These are phyloP conservation scores for Tetrastigma voinierianum DNA, from an alignment of 164 flowering plant genomes.

Conservation along the genomic window DNA sequence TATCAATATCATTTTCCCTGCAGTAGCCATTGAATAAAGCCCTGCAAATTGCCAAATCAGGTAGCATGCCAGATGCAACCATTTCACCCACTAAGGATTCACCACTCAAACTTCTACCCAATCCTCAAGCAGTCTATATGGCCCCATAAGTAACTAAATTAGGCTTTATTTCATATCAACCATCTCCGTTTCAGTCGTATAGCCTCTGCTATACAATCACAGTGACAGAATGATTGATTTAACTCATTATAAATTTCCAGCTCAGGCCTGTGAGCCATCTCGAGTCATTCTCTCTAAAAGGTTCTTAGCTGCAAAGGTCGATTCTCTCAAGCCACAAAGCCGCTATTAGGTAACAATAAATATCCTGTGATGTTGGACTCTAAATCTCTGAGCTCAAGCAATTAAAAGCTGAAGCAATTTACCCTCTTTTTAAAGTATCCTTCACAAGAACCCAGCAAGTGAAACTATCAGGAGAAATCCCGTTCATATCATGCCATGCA, in stretches of 20 bases:
- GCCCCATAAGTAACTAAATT: slow-evolving; percentile 40
- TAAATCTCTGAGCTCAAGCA: slow-evolving; percentile 56
- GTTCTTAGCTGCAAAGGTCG: slow-evolving; percentile 72
- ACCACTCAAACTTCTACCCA: slow-evolving; percentile 44
- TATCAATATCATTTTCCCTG: slow-evolving; percentile 38
- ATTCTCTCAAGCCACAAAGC: slow-evolving; percentile 54
- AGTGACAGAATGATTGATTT: slow-evolving; percentile 53
- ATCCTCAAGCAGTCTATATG: slow-evolving; percentile 72
- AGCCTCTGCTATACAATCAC: slow-evolving; percentile 45
- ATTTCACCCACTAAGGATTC: slow-evolving; percentile 57
- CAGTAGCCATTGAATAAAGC: slow-evolving; percentile 67
- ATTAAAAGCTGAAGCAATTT: slow-evolving; percentile 68
- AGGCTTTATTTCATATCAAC: slow-evolving; percentile 32
- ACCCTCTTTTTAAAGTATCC: slow-evolving; percentile 57
- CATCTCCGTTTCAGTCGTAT: slow-evolving; percentile 57
- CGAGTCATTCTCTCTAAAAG: slow-evolving; percentile 47
- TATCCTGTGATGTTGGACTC: slow-evolving; percentile 40
- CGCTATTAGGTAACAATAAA: slow-evolving; percentile 44
- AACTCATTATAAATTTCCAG: slow-evolving; percentile 40
- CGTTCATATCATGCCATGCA: slow-evolving; percentile 62
- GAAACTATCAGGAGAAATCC: slow-evolving; percentile 58
- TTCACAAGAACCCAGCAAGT: slow-evolving; percentile 60
- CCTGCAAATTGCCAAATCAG: slow-evolving; percentile 49
- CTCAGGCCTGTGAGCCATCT: slow-evolving; percentile 40
- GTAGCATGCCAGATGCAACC: slow-evolving; percentile 49